Evolutionary conservation across 2,329 filamentous ascomycete genomes (phyloP).

Genomic region (Aspergillus fijiensis): DNA sequence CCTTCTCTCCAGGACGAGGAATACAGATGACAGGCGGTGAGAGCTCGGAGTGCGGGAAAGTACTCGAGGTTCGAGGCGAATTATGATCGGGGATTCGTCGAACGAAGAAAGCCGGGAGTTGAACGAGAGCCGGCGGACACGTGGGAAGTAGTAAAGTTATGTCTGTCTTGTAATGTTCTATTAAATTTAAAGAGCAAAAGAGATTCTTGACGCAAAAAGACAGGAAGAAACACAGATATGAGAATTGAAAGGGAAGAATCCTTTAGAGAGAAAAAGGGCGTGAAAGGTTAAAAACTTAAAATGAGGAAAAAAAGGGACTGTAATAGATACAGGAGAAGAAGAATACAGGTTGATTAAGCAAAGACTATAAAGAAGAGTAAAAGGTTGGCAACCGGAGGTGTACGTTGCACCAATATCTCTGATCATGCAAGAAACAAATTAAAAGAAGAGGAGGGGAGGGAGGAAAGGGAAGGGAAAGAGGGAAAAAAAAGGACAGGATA

Average conservation of each 20-base stretch:
- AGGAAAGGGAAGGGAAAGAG: background rate
- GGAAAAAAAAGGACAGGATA: slow-evolving; percentile 1
- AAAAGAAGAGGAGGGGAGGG: slow-evolving; percentile 5
- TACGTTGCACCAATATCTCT: slow-evolving; percentile 2
- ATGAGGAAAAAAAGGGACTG: slow-evolving; percentile 20
- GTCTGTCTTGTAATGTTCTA: slow-evolving; percentile 7
- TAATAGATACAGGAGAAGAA: slow-evolving; percentile 14
- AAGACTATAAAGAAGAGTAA: slow-evolving; percentile 10
- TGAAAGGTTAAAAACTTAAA: slow-evolving; percentile 14
- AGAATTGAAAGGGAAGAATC: slow-evolving; percentile 9
- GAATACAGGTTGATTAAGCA: slow-evolving; percentile 10
- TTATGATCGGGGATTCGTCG: slow-evolving; percentile 5
- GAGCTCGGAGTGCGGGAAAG: background rate
- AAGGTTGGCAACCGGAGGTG: background rate
- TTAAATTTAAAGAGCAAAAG: slow-evolving; percentile 2
- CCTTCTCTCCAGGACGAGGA: slow-evolving; percentile 11
- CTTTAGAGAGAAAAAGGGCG: slow-evolving; percentile 6
- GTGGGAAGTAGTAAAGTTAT: slow-evolving; percentile 10
- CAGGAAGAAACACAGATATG: slow-evolving; percentile 7
- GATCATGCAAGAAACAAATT: slow-evolving; percentile 12
- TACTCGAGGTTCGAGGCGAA: slow-evolving; percentile 11
- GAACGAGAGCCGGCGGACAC: slow-evolving; percentile 19
- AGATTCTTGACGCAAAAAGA: slow-evolving; percentile 9
- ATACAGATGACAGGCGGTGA: slow-evolving; percentile 5
- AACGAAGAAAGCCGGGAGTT: slow-evolving; percentile 11